Conservation (phyloP, 257 asterid species). For the Solanum raphanifolium region DNA sequence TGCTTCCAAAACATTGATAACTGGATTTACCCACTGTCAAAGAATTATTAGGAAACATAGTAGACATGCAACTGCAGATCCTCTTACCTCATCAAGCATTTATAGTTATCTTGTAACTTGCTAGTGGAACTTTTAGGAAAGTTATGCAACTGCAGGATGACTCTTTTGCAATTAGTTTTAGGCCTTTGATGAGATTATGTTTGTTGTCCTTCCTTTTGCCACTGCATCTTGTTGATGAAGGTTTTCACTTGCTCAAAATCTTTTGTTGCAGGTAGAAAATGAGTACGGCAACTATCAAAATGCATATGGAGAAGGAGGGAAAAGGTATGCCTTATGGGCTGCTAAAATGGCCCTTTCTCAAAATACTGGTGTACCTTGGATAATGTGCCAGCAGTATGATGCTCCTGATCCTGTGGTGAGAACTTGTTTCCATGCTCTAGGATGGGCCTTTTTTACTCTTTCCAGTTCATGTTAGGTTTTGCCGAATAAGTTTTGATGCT, state of each 20-base stretch:
- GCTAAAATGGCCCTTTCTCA: conserved; percentile 85
- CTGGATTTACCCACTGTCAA: background rate
- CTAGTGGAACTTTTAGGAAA: background rate
- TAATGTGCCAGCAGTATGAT: conserved; percentile 88
- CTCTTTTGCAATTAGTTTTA: background rate
- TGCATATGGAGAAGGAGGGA: conserved; percentile 88
- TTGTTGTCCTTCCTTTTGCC: background rate
- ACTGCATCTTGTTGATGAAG: background rate
- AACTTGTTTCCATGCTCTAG: background rate
- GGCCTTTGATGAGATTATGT: background rate
- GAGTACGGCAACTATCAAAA: conserved; percentile 78
- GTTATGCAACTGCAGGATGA: background rate
- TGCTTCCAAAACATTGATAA: background rate
- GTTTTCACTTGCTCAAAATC: background rate
- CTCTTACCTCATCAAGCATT: background rate
- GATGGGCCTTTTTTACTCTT: background rate
- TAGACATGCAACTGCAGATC: background rate
- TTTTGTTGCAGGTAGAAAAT: conserved; percentile 67
- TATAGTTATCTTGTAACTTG: background rate
- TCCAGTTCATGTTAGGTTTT: background rate
- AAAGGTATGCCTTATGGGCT: conserved; percentile 74
- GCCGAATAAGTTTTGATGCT: background rate
- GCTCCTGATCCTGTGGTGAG: conserved; percentile 76
- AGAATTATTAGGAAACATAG: background rate
- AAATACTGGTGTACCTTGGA: conserved; percentile 89